Evolutionary conservation across 2,329 filamentous ascomycete species (phyloP).

Genomic region (Exophiala sp.): DNA sequence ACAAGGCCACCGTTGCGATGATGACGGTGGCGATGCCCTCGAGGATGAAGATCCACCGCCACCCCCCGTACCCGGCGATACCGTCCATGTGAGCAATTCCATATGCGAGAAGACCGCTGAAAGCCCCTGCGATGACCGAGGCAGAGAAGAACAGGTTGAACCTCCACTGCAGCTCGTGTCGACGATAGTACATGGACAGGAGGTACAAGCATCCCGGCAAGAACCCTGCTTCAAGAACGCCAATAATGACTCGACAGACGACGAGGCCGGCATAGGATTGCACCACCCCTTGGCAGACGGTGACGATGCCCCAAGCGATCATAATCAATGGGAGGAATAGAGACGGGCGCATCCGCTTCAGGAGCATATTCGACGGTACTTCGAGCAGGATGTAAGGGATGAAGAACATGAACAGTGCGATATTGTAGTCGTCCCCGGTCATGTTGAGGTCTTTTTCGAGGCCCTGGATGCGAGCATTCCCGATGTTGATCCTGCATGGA

Average conservation of each 20-base stretch:
- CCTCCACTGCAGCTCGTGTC: constrained; percentile 36
- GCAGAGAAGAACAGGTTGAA: constrained; percentile 35
- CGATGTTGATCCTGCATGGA: constrained; percentile 40
- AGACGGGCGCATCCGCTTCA: constrained; percentile 33
- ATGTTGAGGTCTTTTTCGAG: constrained; percentile 42
- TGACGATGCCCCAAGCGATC: constrained; percentile 34
- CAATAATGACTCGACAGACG: constrained; percentile 33
- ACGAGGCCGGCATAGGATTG: constrained; percentile 31
- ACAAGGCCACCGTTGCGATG: constrained; percentile 29
- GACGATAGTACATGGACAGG: constrained; percentile 33
- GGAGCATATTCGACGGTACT: constrained; percentile 44
- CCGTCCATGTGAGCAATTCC: constrained; percentile 49
- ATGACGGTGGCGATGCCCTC: constrained; percentile 33
- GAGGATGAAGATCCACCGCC: constrained; percentile 37
- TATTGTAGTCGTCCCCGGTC: constrained; percentile 38
- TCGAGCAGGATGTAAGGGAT: constrained; percentile 29
- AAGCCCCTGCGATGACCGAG: constrained; percentile 38
- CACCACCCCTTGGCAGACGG: constrained; percentile 36
- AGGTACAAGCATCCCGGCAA: constrained; percentile 34
- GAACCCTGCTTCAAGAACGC: constrained; percentile 35
- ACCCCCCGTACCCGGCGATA: constrained; percentile 31
- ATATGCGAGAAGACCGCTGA: constrained; percentile 47
- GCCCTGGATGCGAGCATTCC: constrained; percentile 44
- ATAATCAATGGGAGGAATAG: constrained; percentile 26
- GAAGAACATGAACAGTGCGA: constrained; percentile 29